Evolutionary conservation across 495 filamentous ascomycete species (phyloP).

Genomic region (Hypoxylon fuscum): DNA sequence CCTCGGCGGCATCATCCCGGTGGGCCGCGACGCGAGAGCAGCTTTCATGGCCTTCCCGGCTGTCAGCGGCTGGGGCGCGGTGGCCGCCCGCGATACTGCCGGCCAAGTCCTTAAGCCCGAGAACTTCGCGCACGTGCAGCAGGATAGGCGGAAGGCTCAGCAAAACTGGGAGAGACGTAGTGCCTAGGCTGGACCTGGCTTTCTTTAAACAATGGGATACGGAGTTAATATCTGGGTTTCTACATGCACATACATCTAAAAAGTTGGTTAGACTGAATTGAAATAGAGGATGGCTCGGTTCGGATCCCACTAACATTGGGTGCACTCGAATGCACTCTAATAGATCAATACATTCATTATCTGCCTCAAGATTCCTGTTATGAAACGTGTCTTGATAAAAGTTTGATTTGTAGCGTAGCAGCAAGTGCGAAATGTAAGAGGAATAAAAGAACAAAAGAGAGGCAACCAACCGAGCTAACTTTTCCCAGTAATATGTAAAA

Average conservation of each 20-base stretch:
- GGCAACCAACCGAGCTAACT: background rate
- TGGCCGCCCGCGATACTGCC: slow-evolving; percentile 4
- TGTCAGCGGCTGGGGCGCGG: slow-evolving; percentile 5
- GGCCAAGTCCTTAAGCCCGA: slow-evolving; percentile 21
- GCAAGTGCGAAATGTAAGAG: no score
- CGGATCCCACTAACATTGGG: no score
- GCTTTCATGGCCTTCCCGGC: background rate
- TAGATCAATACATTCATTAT: no score
- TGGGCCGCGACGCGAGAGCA: background rate
- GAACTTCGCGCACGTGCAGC: slow-evolving; percentile 32
- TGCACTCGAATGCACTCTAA: no score
- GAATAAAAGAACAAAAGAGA: no score
- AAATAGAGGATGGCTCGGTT: no score
- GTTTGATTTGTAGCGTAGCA: no score
- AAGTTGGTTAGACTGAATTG: no score
- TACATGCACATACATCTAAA: background rate
- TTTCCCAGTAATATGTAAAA: slow-evolving; percentile 14
- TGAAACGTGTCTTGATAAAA: no score
- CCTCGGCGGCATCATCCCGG: slow-evolving; percentile 28
- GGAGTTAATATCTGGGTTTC: background rate
- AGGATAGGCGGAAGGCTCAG: slow-evolving; percentile 32
- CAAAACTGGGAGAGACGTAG: slow-evolving; percentile 12
- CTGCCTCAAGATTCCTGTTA: no score
- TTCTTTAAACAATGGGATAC: background rate
- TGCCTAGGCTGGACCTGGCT: slow-evolving; percentile 30